Percentiles rank a stretch among this genome's conserved stretches.
Conservation (phyloP, 78 protist species). For the Emiliania huxleyi region DNA sequence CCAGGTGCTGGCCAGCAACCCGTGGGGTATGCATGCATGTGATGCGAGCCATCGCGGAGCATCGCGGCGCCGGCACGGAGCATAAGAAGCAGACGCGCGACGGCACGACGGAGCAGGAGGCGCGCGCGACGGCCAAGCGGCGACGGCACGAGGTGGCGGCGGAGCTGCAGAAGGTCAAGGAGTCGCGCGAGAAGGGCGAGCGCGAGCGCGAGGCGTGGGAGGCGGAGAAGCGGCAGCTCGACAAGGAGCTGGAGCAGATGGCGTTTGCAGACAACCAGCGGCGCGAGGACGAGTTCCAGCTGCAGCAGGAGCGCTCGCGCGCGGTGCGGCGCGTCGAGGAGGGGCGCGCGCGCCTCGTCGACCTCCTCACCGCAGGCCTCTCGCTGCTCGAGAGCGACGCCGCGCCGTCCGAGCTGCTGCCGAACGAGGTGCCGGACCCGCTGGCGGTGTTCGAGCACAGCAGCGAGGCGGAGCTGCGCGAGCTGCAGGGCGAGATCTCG, state of each 20-base stretch:
- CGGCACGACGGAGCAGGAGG: too few species aligned
- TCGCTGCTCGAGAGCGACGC: neutral
- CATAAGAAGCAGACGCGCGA: too few species aligned
- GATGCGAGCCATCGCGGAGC: too few species aligned
- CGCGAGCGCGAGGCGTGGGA: slow-evolving; percentile 67
- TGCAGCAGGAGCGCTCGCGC: slow-evolving; percentile 63
- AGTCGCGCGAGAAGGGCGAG: slow-evolving; percentile 77
- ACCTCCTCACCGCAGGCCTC: slow-evolving; percentile 56
- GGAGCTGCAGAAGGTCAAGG: slow-evolving; percentile 73
- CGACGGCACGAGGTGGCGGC: neutral
- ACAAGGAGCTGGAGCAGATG: slow-evolving; percentile 51
- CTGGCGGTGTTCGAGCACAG: slow-evolving; percentile 41
- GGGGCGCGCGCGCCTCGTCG: slow-evolving; percentile 81
- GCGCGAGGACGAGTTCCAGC: slow-evolving; percentile 81
- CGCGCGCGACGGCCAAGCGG: too few species aligned
- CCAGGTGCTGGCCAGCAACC: too few species aligned
- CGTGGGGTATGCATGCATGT: too few species aligned
- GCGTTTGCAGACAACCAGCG: slow-evolving; percentile 54
- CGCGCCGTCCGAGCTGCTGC: too few species aligned
- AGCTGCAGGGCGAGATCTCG: neutral
- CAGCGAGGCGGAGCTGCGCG: slow-evolving; percentile 38
- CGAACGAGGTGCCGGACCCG: too few species aligned
- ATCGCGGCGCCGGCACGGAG: too few species aligned
- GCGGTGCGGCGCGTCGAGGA: slow-evolving; percentile 64
- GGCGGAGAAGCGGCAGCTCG: slow-evolving; percentile 56